A percentile compares a stretch with the other conserved stretches of the same genome.
Conservation (phyloP, 176 grass and related monocot species). For the Oryza nivara region DNA sequence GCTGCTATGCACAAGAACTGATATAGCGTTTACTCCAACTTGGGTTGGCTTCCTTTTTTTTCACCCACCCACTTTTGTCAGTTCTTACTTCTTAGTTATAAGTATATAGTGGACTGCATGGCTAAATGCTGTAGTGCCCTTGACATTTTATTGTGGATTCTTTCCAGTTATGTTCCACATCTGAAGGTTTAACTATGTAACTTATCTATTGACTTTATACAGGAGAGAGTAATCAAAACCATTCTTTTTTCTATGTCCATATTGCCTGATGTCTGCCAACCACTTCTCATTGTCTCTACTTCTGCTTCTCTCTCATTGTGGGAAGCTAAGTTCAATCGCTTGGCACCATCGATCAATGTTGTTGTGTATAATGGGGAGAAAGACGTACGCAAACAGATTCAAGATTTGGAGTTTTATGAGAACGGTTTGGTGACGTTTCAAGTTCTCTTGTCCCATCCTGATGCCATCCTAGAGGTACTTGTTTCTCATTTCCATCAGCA, state of each 20-base stretch:
- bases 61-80: background rate
- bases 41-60: slow-evolving; percentile 1
- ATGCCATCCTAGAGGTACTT: slow-evolving; percentile 76
- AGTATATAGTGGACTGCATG: background rate
- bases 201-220: slow-evolving; percentile 26
- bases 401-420: slow-evolving; percentile 73
- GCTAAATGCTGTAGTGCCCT: slow-evolving; percentile 12
- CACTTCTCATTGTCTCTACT: slow-evolving; percentile 77
- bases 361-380: slow-evolving; percentile 79
- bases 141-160: background rate
- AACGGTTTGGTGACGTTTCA: slow-evolving; percentile 75
- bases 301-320: slow-evolving; percentile 63
- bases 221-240: slow-evolving; percentile 87
- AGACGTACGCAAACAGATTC: slow-evolving; percentile 66
- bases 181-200: slow-evolving; percentile 19
- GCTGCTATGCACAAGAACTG: background rate
- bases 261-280: slow-evolving; percentile 54
- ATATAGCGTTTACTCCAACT: background rate
- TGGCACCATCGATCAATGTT: slow-evolving; percentile 77
- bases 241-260: slow-evolving; percentile 71
- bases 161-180: background rate
- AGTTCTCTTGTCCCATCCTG: slow-evolving; percentile 80
- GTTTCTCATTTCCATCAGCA: slow-evolving; percentile 14
- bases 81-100: slow-evolving; percentile 6
- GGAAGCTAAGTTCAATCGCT: slow-evolving; percentile 76